Base-by-base conservation (phyloP, 73 alveolate genomes). In the Paramecium biaurelia region DNA sequence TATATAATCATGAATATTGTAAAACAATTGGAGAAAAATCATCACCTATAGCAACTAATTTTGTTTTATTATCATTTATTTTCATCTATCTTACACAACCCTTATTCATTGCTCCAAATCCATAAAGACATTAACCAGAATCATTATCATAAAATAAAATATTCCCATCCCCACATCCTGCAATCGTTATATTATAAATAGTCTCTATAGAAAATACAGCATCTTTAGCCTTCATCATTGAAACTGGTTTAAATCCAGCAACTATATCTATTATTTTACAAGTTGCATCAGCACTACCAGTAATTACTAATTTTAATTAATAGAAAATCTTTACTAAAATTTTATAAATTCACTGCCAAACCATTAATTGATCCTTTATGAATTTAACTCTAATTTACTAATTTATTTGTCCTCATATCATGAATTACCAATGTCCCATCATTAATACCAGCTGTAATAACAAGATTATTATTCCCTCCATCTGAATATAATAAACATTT, bases 91-190 rank as follows among this genome's bases (percentile, higher is more conserved):
- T 89, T 3, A 89, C 94, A 43, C 53, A 37, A 24, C 94, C 94
- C 67, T 89, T 43, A 47, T 63, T 89, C 94, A 89, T 89, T 11
- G 94, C 94, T 30, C 94, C 94, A 70, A 89, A 89, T 11, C 99
- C 99, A 95, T 96, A 98, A 7, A 96, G 85, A 92, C 99, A 97
- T 93, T 98, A 97, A 82, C 96, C 97, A 18, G 95, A 92, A 89
- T 97, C 99, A 35, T 95, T 82, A 92, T 98, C 97, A 92, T 92
- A 98, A 57, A 96, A 97, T 34, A 98, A 92, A 8, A 98, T 90
- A 95, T 97, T 98, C 9, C 99, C 99, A 97, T 98, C 99, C 0
- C 99, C 99, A 88, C 99, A 98, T 23, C 99, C 99, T 82, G 99
- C 98, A 26, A 97, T 95, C 10, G 97, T 97, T 42, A 97, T 92